Percentiles rank a stretch among this genome's conserved stretches.
These are phyloP conservation scores for Candida dendrica DNA, from an alignment of 805 yeast species.

Conservation along the genomic window DNA sequence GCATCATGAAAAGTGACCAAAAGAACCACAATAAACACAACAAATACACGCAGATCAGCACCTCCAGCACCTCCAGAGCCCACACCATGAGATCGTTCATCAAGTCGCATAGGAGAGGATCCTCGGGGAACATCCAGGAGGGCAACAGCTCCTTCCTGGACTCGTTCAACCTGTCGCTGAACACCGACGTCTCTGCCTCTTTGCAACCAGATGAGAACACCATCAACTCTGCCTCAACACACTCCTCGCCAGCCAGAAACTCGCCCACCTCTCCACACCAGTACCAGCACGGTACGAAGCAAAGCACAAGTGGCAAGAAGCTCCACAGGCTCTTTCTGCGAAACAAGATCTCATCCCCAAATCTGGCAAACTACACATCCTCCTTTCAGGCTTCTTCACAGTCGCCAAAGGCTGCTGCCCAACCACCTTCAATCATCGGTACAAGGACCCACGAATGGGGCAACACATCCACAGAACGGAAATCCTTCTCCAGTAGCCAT, in stretches of 20 bases:
- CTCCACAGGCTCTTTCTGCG: slow-evolving; percentile 19
- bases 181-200: background rate
- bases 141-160: background rate
- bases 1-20: too few species aligned
- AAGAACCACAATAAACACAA: too few species aligned
- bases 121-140: slow-evolving; percentile 16
- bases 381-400: slow-evolving; percentile 12
- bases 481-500: background rate
- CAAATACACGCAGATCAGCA: too few species aligned
- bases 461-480: slow-evolving; percentile 2
- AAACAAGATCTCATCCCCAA: slow-evolving; percentile 12
- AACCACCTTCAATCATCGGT: slow-evolving; percentile 34
- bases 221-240: slow-evolving; percentile 1
- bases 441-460: slow-evolving; percentile 48
- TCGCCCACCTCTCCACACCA: slow-evolving; percentile 5
- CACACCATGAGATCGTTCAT: slow-evolving; percentile 30
- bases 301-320: slow-evolving; percentile 8
- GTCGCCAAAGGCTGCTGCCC: slow-evolving; percentile 10
- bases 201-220: background rate
- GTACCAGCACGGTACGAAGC: background rate
- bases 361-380: slow-evolving; percentile 7
- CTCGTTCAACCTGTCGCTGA: background rate
- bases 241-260: slow-evolving; percentile 5
- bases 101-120: slow-evolving; percentile 29
- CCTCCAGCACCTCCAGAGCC: too few species aligned